phyloP scores from a whole-genome alignment of 257 asterid species.

The Primulina eburnea region DNA sequence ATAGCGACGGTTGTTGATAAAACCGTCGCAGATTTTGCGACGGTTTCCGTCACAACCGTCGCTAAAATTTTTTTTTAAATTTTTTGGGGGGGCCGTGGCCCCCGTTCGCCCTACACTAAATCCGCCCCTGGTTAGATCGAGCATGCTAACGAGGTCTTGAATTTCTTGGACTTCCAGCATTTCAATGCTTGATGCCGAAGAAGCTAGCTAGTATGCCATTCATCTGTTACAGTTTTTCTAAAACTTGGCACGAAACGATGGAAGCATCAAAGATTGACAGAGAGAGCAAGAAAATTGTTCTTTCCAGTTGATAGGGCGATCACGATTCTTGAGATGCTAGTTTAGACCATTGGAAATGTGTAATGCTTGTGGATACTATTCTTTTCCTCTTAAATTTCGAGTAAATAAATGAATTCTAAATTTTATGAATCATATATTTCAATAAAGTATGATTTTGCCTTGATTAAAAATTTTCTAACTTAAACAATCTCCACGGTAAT shows the following conservation, averaged over 20 bases:
- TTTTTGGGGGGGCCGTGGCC: too few relatives aligned
- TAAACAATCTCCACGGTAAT: neutral
- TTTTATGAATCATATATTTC: neutral
- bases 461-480: too few relatives aligned
- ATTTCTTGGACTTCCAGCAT: neutral
- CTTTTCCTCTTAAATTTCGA: conserved; percentile 11
- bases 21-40: too few relatives aligned
- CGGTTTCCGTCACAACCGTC: too few relatives aligned
- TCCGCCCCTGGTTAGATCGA: conserved; percentile 13
- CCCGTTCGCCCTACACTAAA: too few relatives aligned
- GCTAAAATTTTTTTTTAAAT: too few relatives aligned
- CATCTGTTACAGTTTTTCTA: too few relatives aligned
- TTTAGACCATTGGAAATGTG: conserved; percentile 11
- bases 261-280: neutral
- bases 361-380: conserved; percentile 26
- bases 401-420: conserved; percentile 22
- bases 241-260: neutral
- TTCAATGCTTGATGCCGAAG: conserved; percentile 8
- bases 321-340: neutral
- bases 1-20: too few relatives aligned
- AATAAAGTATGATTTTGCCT: too few relatives aligned
- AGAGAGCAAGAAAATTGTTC: neutral
- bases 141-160: neutral
- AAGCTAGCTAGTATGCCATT: neutral
- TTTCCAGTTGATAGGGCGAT: neutral